These are phyloP conservation scores for Candida xyloterini DNA, from an alignment of 805 yeast genomes.

Conservation along the genomic window DNA sequence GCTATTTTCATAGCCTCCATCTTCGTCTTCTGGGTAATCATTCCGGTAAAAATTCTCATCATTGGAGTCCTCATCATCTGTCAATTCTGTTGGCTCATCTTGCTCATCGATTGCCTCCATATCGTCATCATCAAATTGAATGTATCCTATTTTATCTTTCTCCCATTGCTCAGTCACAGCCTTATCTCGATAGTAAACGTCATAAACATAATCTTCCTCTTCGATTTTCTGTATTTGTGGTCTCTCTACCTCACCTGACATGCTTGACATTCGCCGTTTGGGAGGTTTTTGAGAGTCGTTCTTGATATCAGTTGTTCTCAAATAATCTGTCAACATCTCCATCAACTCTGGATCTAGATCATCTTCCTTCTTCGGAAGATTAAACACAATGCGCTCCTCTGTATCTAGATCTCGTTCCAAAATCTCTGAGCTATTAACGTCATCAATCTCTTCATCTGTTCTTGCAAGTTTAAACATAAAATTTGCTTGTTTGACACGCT, in stretches of 20 bases:
- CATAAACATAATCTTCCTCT: constrained; percentile 77
- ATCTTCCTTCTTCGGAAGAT: constrained; percentile 20
- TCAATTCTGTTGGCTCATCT: constrained; percentile 29
- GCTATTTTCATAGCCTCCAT: constrained; percentile 46
- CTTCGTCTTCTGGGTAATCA: constrained; percentile 95
- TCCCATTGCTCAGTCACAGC: constrained; percentile 43
- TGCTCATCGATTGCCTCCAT: constrained; percentile 36
- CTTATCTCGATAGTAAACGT: constrained; percentile 71
- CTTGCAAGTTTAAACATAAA: constrained; percentile 46
- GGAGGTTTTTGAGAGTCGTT: constrained; percentile 23
- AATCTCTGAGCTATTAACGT: constrained; percentile 20
- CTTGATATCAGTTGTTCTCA: constrained; percentile 37
- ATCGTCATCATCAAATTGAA: constrained; percentile 53
- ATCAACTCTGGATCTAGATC: constrained; percentile 59
- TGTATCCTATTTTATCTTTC: constrained; percentile 45
- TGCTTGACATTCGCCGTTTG: constrained; percentile 29
- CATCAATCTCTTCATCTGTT: constrained; percentile 38
- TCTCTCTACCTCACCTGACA: constrained; percentile 18
- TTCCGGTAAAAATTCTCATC: constrained; percentile 91
- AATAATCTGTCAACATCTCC: constrained; percentile 69
- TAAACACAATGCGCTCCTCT: constrained; percentile 23
- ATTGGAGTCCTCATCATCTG: constrained; percentile 82
- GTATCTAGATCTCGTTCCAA: constrained; percentile 16
- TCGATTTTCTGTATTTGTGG: constrained; percentile 9
- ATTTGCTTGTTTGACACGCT: constrained; percentile 38